These are phyloP conservation scores for Pseudocercospora ulei DNA, from an alignment of 2,329 filamentous ascomycete species.

Conservation along the genomic window DNA sequence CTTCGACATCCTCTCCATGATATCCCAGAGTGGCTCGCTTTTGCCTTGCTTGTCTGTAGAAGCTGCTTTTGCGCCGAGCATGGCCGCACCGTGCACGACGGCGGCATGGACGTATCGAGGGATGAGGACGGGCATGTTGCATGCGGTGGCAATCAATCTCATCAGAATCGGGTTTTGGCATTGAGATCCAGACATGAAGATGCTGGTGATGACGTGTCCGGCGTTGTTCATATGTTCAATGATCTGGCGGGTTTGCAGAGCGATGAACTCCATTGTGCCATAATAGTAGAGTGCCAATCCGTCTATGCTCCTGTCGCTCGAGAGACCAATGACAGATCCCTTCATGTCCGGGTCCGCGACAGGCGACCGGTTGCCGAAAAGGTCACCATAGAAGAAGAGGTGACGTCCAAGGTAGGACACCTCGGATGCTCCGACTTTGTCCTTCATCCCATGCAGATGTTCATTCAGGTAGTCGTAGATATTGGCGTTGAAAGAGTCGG, in stretches of 20 bases:
- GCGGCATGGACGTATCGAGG: constrained; percentile 90
- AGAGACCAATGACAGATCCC: constrained; percentile 76
- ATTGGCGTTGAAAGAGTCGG: constrained; percentile 72
- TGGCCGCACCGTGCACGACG: constrained; percentile 94
- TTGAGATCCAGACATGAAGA: constrained; percentile 98
- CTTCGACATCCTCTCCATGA: constrained; percentile 98
- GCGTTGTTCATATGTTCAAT: constrained; percentile 85
- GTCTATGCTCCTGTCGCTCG: constrained; percentile 75
- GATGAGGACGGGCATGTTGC: constrained; percentile 84
- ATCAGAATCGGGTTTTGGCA: constrained; percentile 94
- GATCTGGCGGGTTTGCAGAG: constrained; percentile 91
- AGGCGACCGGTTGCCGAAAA: constrained; percentile 93
- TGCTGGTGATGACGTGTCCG: constrained; percentile 77
- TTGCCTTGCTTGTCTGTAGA: constrained; percentile 65
- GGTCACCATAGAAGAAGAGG: constrained; percentile 96
- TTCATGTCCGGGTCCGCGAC: constrained; percentile 90
- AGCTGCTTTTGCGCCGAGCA: constrained; percentile 96
- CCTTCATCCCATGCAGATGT: constrained; percentile 67
- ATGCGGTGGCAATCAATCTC: constrained; percentile 79
- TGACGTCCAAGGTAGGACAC: constrained; percentile 82
- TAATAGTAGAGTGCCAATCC: constrained; percentile 89
- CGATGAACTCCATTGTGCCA: constrained; percentile 94
- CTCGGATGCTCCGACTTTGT: constrained; percentile 59
- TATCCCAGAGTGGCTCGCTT: constrained; percentile 82
- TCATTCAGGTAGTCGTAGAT: constrained; percentile 93